Conservation (phyloP, 164 flowering plant species). For the Pachysandra terminalis region DNA sequence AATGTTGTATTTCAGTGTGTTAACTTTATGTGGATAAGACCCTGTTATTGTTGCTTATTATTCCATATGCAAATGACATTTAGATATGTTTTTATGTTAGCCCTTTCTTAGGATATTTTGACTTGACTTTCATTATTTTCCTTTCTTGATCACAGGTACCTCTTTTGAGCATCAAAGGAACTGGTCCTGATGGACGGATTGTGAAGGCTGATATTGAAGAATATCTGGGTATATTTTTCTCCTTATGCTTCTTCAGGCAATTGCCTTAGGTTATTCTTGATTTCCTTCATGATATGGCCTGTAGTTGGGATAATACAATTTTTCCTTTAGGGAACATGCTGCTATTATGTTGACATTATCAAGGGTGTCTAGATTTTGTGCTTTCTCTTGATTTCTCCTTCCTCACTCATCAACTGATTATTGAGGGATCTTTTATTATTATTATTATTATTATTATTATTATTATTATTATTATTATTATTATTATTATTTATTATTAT, state of each 20-base stretch:
- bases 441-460: too few relatives aligned
- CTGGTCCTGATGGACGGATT: slow-evolving; percentile 90
- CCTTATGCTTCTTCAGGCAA: not conserved
- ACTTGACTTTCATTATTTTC: not conserved
- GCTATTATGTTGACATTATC: not conserved
- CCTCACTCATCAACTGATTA: not conserved
- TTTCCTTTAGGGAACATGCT: not conserved
- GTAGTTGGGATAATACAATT: not conserved
- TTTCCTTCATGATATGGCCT: not conserved
- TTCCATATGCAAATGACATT: not conserved
- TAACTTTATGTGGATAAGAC: not conserved
- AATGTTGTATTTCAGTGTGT: not conserved
- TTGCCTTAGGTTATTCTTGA: not conserved
- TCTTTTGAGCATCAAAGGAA: slow-evolving; percentile 83
- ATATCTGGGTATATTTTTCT: slow-evolving; percentile 62
- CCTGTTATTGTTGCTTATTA: not conserved
- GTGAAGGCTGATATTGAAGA: slow-evolving; percentile 98
- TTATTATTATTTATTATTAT: too few relatives aligned
- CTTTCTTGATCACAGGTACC: slow-evolving; percentile 46
- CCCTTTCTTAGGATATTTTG: not conserved
- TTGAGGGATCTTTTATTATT: not conserved
- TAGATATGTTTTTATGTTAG: not conserved
- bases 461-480: too few relatives aligned
- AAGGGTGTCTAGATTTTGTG: not conserved
- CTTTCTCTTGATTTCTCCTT: not conserved